Evolutionary conservation across 2,329 filamentous ascomycete species (phyloP).

Genomic region (Penicillium brevicompactum): DNA sequence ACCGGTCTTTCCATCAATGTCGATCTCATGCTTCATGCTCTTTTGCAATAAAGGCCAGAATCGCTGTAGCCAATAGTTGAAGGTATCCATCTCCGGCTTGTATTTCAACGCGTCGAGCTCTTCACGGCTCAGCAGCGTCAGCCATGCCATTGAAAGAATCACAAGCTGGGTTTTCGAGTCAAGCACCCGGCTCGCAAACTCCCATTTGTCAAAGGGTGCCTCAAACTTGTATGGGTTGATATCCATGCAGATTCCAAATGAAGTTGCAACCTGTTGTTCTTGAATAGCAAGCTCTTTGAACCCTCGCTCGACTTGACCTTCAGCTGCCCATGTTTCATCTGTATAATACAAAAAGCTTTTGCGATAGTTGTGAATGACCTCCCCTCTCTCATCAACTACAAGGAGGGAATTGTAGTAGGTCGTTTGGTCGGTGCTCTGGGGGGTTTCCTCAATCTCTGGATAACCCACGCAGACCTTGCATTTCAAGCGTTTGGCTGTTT

Average conservation of each 20-base stretch:
- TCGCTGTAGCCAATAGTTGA: conserved; percentile 65
- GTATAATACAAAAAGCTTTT: conserved; percentile 69
- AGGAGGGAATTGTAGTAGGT: conserved; percentile 62
- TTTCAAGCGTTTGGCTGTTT: conserved; percentile 55
- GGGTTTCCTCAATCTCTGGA: conserved; percentile 50
- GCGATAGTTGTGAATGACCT: conserved; percentile 62
- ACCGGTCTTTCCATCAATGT: conserved; percentile 27
- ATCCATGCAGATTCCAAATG: conserved; percentile 56
- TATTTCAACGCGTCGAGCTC: conserved; percentile 49
- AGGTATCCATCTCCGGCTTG: conserved; percentile 60
- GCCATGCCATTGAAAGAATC: conserved; percentile 66
- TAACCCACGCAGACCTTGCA: conserved; percentile 68
- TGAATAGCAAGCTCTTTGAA: conserved; percentile 31
- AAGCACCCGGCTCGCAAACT: conserved; percentile 61
- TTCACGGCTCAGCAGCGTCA: conserved; percentile 53
- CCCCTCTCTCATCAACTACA: conserved; percentile 57
- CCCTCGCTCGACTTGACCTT: conserved; percentile 46
- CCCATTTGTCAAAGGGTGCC: conserved; percentile 58
- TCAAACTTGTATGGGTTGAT: conserved; percentile 66
- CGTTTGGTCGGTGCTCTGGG: conserved; percentile 7
- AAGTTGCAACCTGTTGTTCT: conserved; percentile 39
- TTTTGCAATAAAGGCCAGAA: conserved; percentile 55
- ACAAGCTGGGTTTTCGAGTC: conserved; percentile 53
- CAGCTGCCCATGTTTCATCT: conserved; percentile 65
- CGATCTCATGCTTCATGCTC: conserved; percentile 29